These are phyloP conservation scores for Erythrobasidium yunnanense DNA, from an alignment of 768 basidiomycete genomes.

Conservation along the genomic window DNA sequence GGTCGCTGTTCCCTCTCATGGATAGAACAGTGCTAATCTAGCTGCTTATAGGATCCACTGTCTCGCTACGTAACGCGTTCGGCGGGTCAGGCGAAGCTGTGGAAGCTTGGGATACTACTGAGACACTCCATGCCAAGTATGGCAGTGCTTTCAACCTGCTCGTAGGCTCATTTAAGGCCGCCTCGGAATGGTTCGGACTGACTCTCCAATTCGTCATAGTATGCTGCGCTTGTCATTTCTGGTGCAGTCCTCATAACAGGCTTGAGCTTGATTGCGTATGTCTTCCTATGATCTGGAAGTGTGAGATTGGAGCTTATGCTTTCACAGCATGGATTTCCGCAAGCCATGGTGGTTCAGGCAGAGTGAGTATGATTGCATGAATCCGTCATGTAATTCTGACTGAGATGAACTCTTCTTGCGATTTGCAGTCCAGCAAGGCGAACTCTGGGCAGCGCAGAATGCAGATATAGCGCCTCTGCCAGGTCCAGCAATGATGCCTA, in stretches of 20 bases:
- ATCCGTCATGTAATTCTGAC: not conserved
- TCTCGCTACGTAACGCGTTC: constrained; percentile 12
- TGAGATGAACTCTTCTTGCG: not conserved
- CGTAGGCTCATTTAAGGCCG: not conserved
- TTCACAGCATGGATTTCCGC: not conserved
- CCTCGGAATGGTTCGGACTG: not conserved
- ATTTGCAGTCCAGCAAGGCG: not conserved
- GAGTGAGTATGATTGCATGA: not conserved
- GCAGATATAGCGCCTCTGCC: not conserved
- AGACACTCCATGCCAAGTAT: not conserved
- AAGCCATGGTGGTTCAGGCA: not conserved
- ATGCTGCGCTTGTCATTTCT: not conserved
- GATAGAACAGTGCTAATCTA: not conserved
- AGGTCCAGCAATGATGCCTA: not conserved
- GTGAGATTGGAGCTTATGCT: not conserved
- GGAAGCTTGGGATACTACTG: constrained; percentile 18
- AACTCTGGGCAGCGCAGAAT: not conserved
- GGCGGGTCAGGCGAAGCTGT: constrained; percentile 16
- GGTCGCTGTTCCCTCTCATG: not conserved
- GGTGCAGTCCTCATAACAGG: not conserved
- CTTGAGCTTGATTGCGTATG: not conserved
- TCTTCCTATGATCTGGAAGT: not conserved
- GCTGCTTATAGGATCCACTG: not conserved
- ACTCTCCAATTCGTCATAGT: not conserved
- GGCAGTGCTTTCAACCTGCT: not conserved